A percentile compares a stretch with the other conserved stretches of the same genome.
Evolutionary conservation across 768 basidiomycete species (phyloP).

Genomic region (Lactarius hengduanensis): DNA sequence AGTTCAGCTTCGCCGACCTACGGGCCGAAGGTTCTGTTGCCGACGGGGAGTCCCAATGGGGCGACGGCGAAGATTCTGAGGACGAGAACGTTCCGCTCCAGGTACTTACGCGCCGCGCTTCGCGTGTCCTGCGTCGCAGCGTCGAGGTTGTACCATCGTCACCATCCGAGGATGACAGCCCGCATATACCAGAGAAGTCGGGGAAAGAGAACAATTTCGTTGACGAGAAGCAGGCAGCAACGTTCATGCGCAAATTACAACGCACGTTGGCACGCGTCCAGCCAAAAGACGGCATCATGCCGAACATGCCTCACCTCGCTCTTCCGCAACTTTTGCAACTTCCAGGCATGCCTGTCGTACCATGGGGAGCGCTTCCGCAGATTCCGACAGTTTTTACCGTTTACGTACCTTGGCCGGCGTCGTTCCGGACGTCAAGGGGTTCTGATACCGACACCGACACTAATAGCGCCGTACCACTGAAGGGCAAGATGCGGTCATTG

Average conservation of each 20-base stretch:
- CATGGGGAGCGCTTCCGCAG: conserved; percentile 52
- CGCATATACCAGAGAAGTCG: conserved; percentile 5
- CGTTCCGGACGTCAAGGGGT: conserved; percentile 53
- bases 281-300: conserved; percentile 57
- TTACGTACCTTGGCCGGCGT: conserved; percentile 65
- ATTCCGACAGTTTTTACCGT: conserved; percentile 80
- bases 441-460: conserved; percentile 22
- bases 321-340: conserved; percentile 39
- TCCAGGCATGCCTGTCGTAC: conserved; percentile 50
- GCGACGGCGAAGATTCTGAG: conserved; percentile 66
- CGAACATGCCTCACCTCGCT: conserved; percentile 48
- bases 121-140: conserved; percentile 20
- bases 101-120: conserved; percentile 15
- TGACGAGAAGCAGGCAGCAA: conserved; percentile 39
- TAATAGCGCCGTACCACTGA: conserved; percentile 24
- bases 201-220: conserved; percentile 27
- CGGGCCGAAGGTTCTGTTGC: conserved; percentile 33
- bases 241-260: conserved; percentile 70
- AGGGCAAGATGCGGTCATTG: conserved; percentile 37
- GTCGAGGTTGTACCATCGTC: conserved; percentile 14
- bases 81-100: conserved; percentile 34
- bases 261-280: conserved; percentile 63
- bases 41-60: conserved; percentile 61
- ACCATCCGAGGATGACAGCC: conserved; percentile 15
- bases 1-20: conserved; percentile 46